Evolutionary conservation across 2,329 filamentous ascomycete genomes (phyloP).

Genomic region (Nothophoma quercina): DNA sequence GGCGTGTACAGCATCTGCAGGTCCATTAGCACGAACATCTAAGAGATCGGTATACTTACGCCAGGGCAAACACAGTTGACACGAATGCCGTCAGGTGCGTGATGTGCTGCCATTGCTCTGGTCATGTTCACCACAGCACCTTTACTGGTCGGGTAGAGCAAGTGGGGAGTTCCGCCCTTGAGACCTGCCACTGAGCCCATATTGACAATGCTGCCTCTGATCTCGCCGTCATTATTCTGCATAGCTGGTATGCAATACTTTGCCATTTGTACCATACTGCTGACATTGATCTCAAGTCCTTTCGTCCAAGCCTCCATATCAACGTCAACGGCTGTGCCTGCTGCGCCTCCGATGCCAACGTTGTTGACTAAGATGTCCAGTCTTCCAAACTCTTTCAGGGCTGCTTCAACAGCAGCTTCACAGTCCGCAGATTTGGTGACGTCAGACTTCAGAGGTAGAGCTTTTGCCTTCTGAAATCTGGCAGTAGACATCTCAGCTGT

Average conservation of each 20-base stretch:
- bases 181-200: constrained; percentile 68
- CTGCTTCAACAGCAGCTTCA: constrained; percentile 49
- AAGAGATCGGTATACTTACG: constrained; percentile 13
- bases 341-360: constrained; percentile 67
- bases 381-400: constrained; percentile 60
- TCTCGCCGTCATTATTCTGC: constrained; percentile 57
- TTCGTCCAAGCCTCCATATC: constrained; percentile 66
- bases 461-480: constrained; percentile 21
- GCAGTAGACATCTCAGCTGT: constrained; percentile 62
- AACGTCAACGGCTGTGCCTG: constrained; percentile 67
- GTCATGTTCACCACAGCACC: constrained; percentile 65
- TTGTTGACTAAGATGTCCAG: constrained; percentile 71
- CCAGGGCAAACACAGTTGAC: constrained; percentile 65
- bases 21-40: background rate
- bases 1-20: constrained; percentile 61
- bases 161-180: constrained; percentile 61
- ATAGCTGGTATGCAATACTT: constrained; percentile 69
- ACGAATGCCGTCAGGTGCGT: constrained; percentile 59
- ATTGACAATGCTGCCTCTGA: constrained; percentile 65
- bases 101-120: constrained; percentile 63
- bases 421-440: constrained; percentile 65
- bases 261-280: constrained; percentile 70
- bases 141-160: constrained; percentile 63
- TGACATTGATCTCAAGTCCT: constrained; percentile 68
- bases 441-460: constrained; percentile 58